Conservation (phyloP, 768 basidiomycete genomes). For the Gloeostereum incarnatum region DNA sequence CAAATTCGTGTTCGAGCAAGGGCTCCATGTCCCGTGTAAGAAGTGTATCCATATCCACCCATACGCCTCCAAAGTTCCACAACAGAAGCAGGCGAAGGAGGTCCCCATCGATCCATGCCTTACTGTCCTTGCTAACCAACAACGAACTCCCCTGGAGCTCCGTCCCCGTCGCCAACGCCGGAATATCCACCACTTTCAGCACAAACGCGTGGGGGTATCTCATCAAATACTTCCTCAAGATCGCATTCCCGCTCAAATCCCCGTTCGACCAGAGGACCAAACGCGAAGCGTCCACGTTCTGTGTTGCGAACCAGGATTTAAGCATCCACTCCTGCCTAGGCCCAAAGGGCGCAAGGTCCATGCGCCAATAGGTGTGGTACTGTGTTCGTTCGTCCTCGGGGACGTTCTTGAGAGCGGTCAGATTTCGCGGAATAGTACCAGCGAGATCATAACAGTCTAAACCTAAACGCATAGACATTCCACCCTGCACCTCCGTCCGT, state of each 20-base stretch:
- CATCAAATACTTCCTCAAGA: constrained; percentile 49
- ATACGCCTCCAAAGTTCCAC: constrained; percentile 88
- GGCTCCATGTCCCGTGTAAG: constrained; percentile 83
- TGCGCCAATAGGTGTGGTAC: constrained; percentile 93
- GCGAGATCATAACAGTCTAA: constrained; percentile 93
- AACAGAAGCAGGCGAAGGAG: constrained; percentile 80
- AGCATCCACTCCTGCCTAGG: constrained; percentile 85
- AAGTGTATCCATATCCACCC: constrained; percentile 97
- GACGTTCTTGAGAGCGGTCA: constrained; percentile 7
- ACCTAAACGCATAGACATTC: constrained; percentile 67
- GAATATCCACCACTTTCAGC: constrained; percentile 61
- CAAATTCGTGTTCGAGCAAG: constrained; percentile 88
- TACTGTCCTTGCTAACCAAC: constrained; percentile 54
- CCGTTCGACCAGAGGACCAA: constrained; percentile 93
- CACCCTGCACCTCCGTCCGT: constrained; percentile 68
- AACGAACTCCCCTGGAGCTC: constrained; percentile 58
- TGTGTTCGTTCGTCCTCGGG: constrained; percentile 41
- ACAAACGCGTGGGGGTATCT: constrained; percentile 67
- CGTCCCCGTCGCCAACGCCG: constrained; percentile 62
- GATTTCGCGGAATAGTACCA: constrained; percentile 48
- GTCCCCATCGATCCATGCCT: constrained; percentile 95
- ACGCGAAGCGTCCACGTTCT: constrained; percentile 51
- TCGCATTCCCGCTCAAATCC: constrained; percentile 44
- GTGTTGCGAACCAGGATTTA: constrained; percentile 91
- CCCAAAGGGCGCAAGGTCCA: constrained; percentile 75